Percentiles rank a stretch among this genome's conserved stretches.
Conservation (phyloP, 2,329 filamentous ascomycete genomes). For the Sarocladiaceae sp. region DNA sequence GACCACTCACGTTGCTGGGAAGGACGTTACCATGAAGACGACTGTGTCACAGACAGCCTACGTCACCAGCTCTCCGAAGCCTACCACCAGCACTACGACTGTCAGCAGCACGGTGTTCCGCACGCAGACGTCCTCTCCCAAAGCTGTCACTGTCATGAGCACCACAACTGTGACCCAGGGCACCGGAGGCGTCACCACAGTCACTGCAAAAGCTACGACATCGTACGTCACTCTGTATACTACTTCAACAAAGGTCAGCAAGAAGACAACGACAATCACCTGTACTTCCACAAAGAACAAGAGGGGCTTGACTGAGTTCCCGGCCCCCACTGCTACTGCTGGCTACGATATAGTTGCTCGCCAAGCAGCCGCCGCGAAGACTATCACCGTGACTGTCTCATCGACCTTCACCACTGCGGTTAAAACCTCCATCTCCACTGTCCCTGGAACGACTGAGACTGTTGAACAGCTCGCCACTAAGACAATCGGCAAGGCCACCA, state of each 20-base stretch:
- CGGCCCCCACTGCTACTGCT: neutral
- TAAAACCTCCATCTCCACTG: neutral
- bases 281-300: neutral
- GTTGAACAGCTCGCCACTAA: neutral
- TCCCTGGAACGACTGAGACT: neutral
- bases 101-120: constrained; percentile 15
- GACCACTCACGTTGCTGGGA: constrained; percentile 6
- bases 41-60: constrained; percentile 13
- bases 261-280: constrained; percentile 1
- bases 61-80: constrained; percentile 19
- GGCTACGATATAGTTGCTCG: neutral
- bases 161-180: neutral
- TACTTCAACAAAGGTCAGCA: constrained; percentile 1
- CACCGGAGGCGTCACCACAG: neutral
- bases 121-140: constrained; percentile 14
- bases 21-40: constrained; percentile 15
- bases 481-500: neutral
- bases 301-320: neutral
- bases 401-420: neutral
- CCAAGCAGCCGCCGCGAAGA: neutral
- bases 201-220: constrained; percentile 2
- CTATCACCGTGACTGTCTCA: neutral
- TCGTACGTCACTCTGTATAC: neutral
- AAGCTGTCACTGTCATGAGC: neutral
- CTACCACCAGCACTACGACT: constrained; percentile 15